Base-by-base conservation (phyloP, 225 moss, liverwort and hornwort species). In the Anthoceros angustus region DNA sequence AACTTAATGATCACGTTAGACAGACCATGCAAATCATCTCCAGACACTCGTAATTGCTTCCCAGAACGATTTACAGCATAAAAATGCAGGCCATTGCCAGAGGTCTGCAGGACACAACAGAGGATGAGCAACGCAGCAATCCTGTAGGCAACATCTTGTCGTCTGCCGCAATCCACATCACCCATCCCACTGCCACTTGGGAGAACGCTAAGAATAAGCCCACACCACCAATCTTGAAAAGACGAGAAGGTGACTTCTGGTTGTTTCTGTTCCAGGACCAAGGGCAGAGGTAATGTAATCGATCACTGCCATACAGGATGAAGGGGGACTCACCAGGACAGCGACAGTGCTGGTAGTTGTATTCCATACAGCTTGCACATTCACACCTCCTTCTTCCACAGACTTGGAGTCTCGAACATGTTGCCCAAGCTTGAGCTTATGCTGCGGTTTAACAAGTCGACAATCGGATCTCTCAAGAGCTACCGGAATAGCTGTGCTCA, bases 351-450 rank as follows among this genome's bases (percentile, higher is more conserved):
- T 88, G 62, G 78, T 80, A 80, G 86, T 81, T 75, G 80, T 84
- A 72, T 85, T 91, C 95, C 95, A 88, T 71, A 74, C 77, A 39
- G 95, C 95, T 70, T 82, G 83, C 39, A 88, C 68, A 71, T 95
- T 95, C 42, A 79, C 71, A 71, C 95, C 95, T 72, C 91, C 85
- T 63, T 87, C 83, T 26, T 76, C 77, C 32, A 86, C 65, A 43
- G 86, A 87, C 66, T 75, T 75, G 14, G 72, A 69, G 38, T 84
- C 82, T 71, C 91, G 78, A 64, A 85, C 80, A 69, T 77, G 78
- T 75, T 87, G 78, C 42, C 95, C 95, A 72, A 95, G 80, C 72
- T 85, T 95, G 39, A 83, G 83, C 68, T 86, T 91, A 78, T 95
- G 88, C 91, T 95, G 91, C 76, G 77, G 25, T 20, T 12, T 11